Evolutionary conservation across 495 filamentous ascomycete genomes (phyloP), one percentile per base, ranked within the genome.

Genomic region (Xylaria cubensis): DNA sequence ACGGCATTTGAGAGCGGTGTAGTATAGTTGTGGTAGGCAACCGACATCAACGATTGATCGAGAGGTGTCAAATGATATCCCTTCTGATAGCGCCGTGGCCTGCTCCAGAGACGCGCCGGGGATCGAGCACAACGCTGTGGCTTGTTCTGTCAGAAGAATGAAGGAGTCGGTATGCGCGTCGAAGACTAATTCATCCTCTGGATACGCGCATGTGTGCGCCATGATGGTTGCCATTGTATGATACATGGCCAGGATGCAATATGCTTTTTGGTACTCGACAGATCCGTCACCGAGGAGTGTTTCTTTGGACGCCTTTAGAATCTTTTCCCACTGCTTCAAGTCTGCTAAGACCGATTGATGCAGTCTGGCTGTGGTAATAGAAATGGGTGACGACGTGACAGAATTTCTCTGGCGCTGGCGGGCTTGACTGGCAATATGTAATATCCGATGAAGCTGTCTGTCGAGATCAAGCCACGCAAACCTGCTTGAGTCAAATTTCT

Each of bases 381-480:
- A 12, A 56, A 32, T 0, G 13, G 51, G 51, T 10, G 51, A 15
- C 3, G 51, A 17, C 2, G 10, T 56, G 12, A 3, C 10, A 32
- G 53, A 29, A 32, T 56, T 32, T 56, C 5, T 56, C 53, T 56
- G 24, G 24, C 17, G 26, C 13, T 56, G 53, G 26, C 53, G 53
- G 53, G 53, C 53, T 56, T 56, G 53, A 32, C 13, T 32, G 4
- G 24, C 3, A 15, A 56, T 26, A 12, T 56, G 13, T 9, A 32
- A 56, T 32, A 56, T 32, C 7, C 53, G 53, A 56, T 56, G 53
- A 56, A 56, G 53, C 26, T 56, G 53, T 26, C 53, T 56, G 32
- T 56, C 53, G 13, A 56, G 53, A 12, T 56, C 53, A 1, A 56
- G 53, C 53, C 53, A 56, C 26, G 53, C 53, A 56, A 56, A 17